Evolutionary conservation across 2,329 filamentous ascomycete genomes (phyloP), one percentile per base, ranked within the genome.

Genomic region (Trichoderma oligosporum): DNA sequence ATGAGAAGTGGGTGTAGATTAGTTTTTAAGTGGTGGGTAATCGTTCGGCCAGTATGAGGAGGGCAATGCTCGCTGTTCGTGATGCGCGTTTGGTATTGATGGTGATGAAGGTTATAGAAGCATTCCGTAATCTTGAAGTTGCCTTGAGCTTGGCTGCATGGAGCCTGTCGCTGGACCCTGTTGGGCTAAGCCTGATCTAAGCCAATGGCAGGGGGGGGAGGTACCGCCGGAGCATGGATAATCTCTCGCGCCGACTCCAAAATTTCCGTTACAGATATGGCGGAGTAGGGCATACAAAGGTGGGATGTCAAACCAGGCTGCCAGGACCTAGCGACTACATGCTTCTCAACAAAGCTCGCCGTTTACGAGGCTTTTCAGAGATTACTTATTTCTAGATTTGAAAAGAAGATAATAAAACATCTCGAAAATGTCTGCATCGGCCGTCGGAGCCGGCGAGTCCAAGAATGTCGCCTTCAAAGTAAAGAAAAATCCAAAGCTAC

Each of bases 401-500:
- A 25, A 45, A 39, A 29, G n/a, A n/a, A 48, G 9, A 49, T 35
- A 53, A 56, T 59, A 16, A 72, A 61, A 56, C 79, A 77, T 74
- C 73, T 76, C 64, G 73, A 74, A 64, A 72, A 74, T 74, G 73
- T 74, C 78, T 73, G 74, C 78, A 64, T 66, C 72, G 57, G 68
- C 73, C 61, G 66, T 63, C 60, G 67, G 69, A 54, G 64, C 63
- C 58, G 73, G 73, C 63, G 70, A 65, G 67, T 73, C 72, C 63
- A 71, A 74, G 63, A 82, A 82, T 76, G 76, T 78, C 65, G 76
- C 81, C 62, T 84, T 84, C 71, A 79, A 79, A 68, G 82, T 84
- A 75, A 63, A 76, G n/a, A 52, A 51, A 47, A 22, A 25, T 2
- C 48, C 48, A 52, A 41, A 71, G 69, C 69, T 67, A 49, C 56